phyloP scores from a whole-genome alignment of 805 yeast species.

The Yamadazyma tumulicola region DNA sequence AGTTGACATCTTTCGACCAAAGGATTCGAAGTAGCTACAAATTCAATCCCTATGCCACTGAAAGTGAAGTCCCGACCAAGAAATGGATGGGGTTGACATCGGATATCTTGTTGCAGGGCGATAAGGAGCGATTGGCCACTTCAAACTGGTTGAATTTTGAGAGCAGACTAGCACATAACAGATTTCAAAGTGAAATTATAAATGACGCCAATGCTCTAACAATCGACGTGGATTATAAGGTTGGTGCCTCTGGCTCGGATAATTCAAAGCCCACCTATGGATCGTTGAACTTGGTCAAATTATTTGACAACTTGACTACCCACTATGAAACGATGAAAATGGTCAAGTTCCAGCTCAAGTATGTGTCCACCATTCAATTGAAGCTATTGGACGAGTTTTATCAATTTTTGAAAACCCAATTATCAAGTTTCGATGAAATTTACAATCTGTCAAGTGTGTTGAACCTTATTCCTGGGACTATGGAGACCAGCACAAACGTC shows the following conservation, averaged over 20 bases:
- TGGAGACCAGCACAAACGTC: slow-evolving; percentile 27
- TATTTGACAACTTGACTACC: slow-evolving; percentile 54
- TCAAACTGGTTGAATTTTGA: slow-evolving; percentile 54
- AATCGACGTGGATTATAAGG: slow-evolving; percentile 53
- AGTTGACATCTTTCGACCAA: slow-evolving; percentile 57
- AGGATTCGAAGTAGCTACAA: slow-evolving; percentile 41
- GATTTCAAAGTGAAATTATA: slow-evolving; percentile 50
- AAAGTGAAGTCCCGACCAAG: slow-evolving; percentile 19
- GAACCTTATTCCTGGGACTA: slow-evolving; percentile 33
- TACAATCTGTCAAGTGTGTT: slow-evolving; percentile 29
- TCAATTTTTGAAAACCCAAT: slow-evolving; percentile 37
- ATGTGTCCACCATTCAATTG: slow-evolving; percentile 56
- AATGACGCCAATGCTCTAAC: slow-evolving; percentile 47
- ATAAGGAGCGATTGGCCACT: slow-evolving; percentile 28
- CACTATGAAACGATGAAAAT: slow-evolving; percentile 51
- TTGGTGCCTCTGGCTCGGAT: not conserved
- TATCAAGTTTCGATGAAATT: slow-evolving; percentile 40
- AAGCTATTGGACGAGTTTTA: slow-evolving; percentile 52
- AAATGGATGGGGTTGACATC: slow-evolving; percentile 50
- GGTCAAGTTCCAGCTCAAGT: slow-evolving; percentile 51
- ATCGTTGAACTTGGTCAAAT: slow-evolving; percentile 52
- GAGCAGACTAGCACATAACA: slow-evolving; percentile 43
- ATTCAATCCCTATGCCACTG: slow-evolving; percentile 39
- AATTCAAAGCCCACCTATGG: slow-evolving; percentile 57
- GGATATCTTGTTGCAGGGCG: slow-evolving; percentile 33